phyloP scores from a whole-genome alignment of 2,329 filamentous ascomycete genomes.

The Aspergillus persii region DNA sequence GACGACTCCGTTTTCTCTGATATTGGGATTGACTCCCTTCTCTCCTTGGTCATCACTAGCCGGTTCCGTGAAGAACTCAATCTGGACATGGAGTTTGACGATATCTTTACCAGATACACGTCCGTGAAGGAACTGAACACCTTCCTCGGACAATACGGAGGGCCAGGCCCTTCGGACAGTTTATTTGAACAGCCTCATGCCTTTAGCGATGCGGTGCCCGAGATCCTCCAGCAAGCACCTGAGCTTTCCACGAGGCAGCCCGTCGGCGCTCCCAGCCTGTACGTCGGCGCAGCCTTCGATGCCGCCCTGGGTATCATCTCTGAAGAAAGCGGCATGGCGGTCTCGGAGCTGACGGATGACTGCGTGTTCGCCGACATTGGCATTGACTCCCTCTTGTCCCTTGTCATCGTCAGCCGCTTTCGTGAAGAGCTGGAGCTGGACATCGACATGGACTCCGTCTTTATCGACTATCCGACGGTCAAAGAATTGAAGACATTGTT shows the following conservation, averaged over 20 bases:
- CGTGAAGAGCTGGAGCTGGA: conserved; percentile 11
- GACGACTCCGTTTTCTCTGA: conserved; percentile 9
- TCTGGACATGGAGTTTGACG: conserved; percentile 4
- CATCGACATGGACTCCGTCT: background rate
- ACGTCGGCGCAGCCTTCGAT: background rate
- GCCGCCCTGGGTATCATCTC: conserved; percentile 12
- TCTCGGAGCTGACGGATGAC: conserved; percentile 8
- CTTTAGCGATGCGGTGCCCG: background rate
- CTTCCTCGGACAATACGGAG: background rate
- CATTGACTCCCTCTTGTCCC: conserved; percentile 14
- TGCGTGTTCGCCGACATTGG: conserved; percentile 14
- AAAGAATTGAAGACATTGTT: background rate
- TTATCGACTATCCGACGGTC: background rate
- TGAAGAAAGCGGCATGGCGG: conserved; percentile 15
- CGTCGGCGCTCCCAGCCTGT: background rate
- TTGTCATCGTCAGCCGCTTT: conserved; percentile 11
- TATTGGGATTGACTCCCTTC: conserved; percentile 10
- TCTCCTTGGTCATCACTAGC: conserved; percentile 4
- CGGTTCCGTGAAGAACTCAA: conserved; percentile 9
- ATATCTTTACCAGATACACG: background rate
- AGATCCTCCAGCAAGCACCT: background rate
- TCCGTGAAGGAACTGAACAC: background rate
- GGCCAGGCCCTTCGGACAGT: background rate
- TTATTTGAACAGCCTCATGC: background rate
- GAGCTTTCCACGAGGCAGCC: background rate